Percentiles rank a stretch among this genome's conserved stretches.
Evolutionary conservation across 257 asterid species (phyloP).

Genomic region (Solanum boliviense): DNA sequence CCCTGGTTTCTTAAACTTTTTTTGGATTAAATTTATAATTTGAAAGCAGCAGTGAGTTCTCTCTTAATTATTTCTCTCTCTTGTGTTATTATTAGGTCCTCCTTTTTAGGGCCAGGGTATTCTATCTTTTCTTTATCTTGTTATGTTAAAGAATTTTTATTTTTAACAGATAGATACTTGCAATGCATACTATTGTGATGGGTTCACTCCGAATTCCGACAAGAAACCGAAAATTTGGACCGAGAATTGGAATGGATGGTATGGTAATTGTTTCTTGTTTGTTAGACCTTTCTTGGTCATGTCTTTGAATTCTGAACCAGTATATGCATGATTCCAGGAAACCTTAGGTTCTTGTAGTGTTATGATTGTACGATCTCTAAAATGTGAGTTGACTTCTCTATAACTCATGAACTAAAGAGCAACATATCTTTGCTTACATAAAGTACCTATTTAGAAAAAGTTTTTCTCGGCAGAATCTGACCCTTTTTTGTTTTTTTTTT

Average conservation of each 20-base stretch:
- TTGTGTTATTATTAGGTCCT: background rate
- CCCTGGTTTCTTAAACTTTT: background rate
- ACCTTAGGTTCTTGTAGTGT: background rate
- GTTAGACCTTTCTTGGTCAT: background rate
- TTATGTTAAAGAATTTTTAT: background rate
- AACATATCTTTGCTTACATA: background rate
- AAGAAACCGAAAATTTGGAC: constrained; percentile 80
- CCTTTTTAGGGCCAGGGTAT: constrained; percentile 1
- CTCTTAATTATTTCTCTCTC: background rate
- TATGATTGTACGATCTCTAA: background rate
- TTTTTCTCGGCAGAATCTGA: background rate
- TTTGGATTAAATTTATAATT: background rate
- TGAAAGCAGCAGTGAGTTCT: background rate
- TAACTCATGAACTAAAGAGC: background rate
- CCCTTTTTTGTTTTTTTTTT: background rate
- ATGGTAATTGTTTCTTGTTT: constrained; percentile 1
- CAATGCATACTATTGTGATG: constrained; percentile 90
- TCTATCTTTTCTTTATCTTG: background rate
- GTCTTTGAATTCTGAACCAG: background rate
- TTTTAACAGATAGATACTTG: constrained; percentile 74
- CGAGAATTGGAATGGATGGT: constrained; percentile 99
- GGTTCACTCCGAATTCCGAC: constrained; percentile 71
- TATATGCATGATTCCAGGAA: background rate
- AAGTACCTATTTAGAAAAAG: background rate
- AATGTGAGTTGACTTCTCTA: background rate